phyloP scores from a whole-genome alignment of 2,329 filamentous ascomycete species.

The Elsinoe ampelina region DNA sequence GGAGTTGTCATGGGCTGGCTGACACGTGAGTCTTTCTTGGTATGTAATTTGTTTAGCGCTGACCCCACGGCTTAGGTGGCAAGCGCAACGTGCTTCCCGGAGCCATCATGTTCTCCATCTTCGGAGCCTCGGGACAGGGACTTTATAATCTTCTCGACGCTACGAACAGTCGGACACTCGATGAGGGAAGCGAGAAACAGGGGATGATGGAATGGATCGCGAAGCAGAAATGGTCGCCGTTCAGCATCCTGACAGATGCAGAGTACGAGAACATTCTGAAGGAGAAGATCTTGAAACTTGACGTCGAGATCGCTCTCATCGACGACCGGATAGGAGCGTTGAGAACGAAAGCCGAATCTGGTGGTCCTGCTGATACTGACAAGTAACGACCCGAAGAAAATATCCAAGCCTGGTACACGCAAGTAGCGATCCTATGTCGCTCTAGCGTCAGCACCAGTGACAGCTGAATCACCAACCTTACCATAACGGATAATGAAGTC shows the following conservation, averaged over 20 bases:
- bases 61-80: constrained; percentile 38
- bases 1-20: constrained; percentile 45
- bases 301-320: constrained; percentile 68
- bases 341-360: constrained; percentile 16
- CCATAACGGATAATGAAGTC: background rate
- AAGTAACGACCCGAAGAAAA: background rate
- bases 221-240: constrained; percentile 60
- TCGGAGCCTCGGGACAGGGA: constrained; percentile 49
- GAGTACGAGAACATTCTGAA: constrained; percentile 63
- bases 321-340: constrained; percentile 62
- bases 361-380: background rate
- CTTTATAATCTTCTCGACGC: constrained; percentile 45
- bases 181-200: constrained; percentile 26
- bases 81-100: constrained; percentile 48
- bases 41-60: background rate
- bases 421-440: too few species aligned
- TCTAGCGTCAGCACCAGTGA: too few species aligned
- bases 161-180: constrained; percentile 16
- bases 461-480: background rate
- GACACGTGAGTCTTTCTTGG: constrained; percentile 34
- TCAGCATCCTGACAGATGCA: constrained; percentile 60
- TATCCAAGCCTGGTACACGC: background rate
- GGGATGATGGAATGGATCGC: constrained; percentile 42
- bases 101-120: constrained; percentile 48
- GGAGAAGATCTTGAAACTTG: constrained; percentile 61